These are phyloP conservation scores for Neoscytalidium dimidiatum DNA, from an alignment of 2,329 filamentous ascomycete genomes.

Conservation along the genomic window DNA sequence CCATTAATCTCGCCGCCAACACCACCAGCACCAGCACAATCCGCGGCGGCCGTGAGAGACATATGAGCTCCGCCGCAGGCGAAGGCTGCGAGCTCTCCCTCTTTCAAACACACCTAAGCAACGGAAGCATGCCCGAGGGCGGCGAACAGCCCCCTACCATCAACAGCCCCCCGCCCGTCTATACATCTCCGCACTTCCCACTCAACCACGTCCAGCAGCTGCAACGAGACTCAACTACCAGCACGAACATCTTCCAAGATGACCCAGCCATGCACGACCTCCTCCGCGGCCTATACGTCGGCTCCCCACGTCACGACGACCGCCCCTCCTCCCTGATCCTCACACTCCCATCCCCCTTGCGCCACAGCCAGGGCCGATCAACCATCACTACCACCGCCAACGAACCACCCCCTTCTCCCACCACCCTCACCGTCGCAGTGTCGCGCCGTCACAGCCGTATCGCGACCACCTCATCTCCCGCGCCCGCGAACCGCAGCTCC, in stretches of 20 bases:
- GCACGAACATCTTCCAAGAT: not conserved
- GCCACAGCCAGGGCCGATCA: too few relatives aligned
- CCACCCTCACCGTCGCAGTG: not conserved
- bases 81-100: conserved; percentile 5
- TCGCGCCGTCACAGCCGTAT: not conserved
- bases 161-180: not conserved
- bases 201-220: not conserved
- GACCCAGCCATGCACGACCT: conserved; percentile 1
- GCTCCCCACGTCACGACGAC: not conserved
- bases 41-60: not conserved
- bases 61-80: not conserved
- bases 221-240: not conserved
- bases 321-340: not conserved
- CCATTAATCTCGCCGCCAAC: not conserved
- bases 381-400: not conserved
- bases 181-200: too few relatives aligned
- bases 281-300: not conserved
- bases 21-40: not conserved
- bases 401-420: not conserved
- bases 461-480: not conserved
- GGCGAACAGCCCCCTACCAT: too few relatives aligned
- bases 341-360: too few relatives aligned
- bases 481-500: conserved; percentile 4
- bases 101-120: conserved; percentile 12
- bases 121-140: not conserved